Conservation (phyloP, 2,329 filamentous ascomycete species). For the Pseudogymnoascus sp. region DNA sequence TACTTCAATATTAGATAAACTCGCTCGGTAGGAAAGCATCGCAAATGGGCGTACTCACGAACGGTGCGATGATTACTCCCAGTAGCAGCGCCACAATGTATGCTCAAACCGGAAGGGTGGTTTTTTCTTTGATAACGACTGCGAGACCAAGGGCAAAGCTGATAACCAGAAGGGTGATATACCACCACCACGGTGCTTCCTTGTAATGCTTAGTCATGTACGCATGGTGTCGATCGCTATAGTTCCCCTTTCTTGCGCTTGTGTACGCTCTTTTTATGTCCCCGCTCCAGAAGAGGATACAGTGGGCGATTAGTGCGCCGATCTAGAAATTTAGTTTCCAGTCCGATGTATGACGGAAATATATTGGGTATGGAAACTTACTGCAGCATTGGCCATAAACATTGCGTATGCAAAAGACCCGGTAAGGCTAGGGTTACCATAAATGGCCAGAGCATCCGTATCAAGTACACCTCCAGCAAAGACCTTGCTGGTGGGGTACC, state of each 20-base stretch:
- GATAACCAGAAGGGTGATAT: conserved; percentile 29
- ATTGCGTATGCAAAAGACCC: conserved; percentile 44
- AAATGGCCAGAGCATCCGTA: conserved; percentile 32
- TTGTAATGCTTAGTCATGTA: conserved; percentile 38
- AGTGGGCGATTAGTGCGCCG: conserved; percentile 45
- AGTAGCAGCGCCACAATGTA: conserved; percentile 34
- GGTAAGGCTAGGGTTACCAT: conserved; percentile 40
- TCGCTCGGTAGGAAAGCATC: not conserved
- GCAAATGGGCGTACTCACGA: conserved; percentile 30
- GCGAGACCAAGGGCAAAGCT: conserved; percentile 32
- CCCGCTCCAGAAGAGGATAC: conserved; percentile 45
- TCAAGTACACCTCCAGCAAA: conserved; percentile 35
- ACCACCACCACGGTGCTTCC: conserved; percentile 37
- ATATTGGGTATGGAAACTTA: conserved; percentile 27
- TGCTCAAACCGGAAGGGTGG: conserved; percentile 35
- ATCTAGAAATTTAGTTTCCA: conserved; percentile 34
- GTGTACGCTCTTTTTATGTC: conserved; percentile 42
- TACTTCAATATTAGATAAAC: conserved; percentile 23
- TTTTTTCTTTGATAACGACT: conserved; percentile 31
- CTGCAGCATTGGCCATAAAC: conserved; percentile 49
- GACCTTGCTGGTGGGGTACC: conserved; percentile 36
- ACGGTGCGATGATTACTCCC: conserved; percentile 38
- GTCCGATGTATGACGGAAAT: accelerated
- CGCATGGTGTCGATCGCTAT: conserved; percentile 42
- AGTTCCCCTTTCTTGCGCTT: conserved; percentile 35